Evolutionary conservation across 2,329 filamentous ascomycete species (phyloP).

Genomic region (Penicillium italicum): DNA sequence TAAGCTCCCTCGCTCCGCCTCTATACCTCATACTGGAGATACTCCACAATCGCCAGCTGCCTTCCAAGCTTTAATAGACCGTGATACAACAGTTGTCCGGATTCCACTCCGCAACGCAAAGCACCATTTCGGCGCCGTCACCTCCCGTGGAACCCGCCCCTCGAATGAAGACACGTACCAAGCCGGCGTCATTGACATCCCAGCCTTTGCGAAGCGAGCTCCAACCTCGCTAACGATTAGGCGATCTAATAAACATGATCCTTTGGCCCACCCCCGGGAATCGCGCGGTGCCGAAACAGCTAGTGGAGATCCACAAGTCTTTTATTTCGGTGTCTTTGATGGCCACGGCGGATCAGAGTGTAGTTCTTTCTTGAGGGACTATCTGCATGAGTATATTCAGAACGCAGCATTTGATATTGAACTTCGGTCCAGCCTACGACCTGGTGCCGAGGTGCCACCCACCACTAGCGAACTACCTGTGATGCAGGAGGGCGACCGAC

Average conservation of each 20-base stretch:
- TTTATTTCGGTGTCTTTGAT: conserved; percentile 96
- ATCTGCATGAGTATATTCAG: conserved; percentile 86
- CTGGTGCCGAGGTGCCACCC: conserved; percentile 17
- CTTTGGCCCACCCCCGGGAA: conserved; percentile 47
- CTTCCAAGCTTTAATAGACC: conserved; percentile 59
- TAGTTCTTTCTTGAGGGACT: conserved; percentile 77
- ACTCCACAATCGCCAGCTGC: conserved; percentile 52
- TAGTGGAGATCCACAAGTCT: conserved; percentile 88
- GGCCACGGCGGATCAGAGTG: conserved; percentile 90
- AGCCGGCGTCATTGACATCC: conserved; percentile 87
- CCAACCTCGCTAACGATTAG: conserved; percentile 60
- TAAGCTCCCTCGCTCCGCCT: conserved; percentile 80
- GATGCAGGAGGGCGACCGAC: conserved; percentile 53
- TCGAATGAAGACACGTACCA: conserved; percentile 95
- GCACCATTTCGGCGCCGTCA: conserved; percentile 84
- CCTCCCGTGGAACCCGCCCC: conserved; percentile 74
- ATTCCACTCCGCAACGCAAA: conserved; percentile 92
- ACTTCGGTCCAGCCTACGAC: conserved; percentile 69
- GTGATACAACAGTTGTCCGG: conserved; percentile 88
- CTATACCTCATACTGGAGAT: conserved; percentile 67
- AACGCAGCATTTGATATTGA: conserved; percentile 72
- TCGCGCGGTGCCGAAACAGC: conserved; percentile 67
- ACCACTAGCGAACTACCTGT: conserved; percentile 43
- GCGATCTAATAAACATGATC: conserved; percentile 29
- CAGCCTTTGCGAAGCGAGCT: conserved; percentile 81